Conservation (phyloP, 495 filamentous ascomycete genomes). For the Bryoglossum gracile region DNA sequence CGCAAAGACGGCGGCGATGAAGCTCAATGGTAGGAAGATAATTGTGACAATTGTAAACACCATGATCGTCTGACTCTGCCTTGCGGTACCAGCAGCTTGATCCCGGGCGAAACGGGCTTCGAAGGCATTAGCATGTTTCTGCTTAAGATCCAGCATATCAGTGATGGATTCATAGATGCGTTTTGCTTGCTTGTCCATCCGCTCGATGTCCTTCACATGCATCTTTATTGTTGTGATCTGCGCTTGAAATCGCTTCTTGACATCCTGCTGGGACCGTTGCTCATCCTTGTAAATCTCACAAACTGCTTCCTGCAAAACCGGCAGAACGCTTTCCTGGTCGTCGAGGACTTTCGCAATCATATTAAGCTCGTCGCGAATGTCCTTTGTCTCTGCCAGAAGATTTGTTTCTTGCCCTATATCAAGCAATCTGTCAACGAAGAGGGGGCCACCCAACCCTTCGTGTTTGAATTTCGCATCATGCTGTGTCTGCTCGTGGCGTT, state of each 20-base stretch:
- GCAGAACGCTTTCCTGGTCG: conserved; percentile 49
- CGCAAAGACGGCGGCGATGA: conserved; percentile 61
- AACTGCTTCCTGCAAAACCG: conserved; percentile 44
- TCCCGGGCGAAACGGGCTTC: conserved; percentile 63
- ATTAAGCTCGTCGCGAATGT: conserved; percentile 67
- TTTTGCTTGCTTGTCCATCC: conserved; percentile 63
- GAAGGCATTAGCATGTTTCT: conserved; percentile 67
- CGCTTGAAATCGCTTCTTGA: conserved; percentile 52
- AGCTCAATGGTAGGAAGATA: conserved; percentile 48
- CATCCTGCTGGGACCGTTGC: conserved; percentile 42
- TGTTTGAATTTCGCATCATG: conserved; percentile 18
- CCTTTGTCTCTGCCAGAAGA: conserved; percentile 59
- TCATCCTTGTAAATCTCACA: conserved; percentile 43
- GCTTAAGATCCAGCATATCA: conserved; percentile 52
- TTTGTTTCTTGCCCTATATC: conserved; percentile 63
- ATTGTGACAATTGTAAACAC: conserved; percentile 53
- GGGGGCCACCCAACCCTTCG: conserved; percentile 28
- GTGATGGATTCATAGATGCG: conserved; percentile 57
- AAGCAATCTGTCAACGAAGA: conserved; percentile 58
- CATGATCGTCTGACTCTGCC: conserved; percentile 68
- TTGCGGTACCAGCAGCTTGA: conserved; percentile 54
- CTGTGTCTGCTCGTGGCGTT: conserved; percentile 20
- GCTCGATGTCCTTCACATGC: conserved; percentile 55
- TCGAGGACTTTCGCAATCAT: conserved; percentile 59
- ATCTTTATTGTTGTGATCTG: conserved; percentile 55